These are phyloP conservation scores for Aureococcus anophagefferens DNA, from an alignment of 108 stramenopile species.

Conservation along the genomic window DNA sequence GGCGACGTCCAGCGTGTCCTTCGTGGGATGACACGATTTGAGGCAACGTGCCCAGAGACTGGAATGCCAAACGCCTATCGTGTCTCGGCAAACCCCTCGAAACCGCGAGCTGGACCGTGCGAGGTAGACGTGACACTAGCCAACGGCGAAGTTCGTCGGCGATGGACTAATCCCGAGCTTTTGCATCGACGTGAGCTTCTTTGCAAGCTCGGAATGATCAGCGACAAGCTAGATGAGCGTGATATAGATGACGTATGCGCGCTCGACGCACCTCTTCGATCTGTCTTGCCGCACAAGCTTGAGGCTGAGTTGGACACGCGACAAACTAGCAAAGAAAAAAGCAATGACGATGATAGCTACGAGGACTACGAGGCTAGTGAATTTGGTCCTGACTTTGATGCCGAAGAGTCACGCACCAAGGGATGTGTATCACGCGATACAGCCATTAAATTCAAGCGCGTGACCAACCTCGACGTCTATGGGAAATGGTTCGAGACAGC, in stretches of 20 bases:
- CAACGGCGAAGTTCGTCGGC: background rate
- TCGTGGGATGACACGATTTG: background rate
- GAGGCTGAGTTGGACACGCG: too few species aligned
- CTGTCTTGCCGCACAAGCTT: too few species aligned
- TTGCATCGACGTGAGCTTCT: background rate
- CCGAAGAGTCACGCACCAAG: too few species aligned
- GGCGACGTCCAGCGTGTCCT: background rate
- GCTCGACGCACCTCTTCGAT: too few species aligned
- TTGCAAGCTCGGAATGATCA: background rate
- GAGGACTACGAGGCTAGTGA: too few species aligned
- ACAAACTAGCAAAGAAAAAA: too few species aligned
- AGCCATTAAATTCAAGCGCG: too few species aligned
- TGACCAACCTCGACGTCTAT: background rate
- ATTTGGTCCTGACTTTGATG: too few species aligned
- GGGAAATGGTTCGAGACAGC: background rate
- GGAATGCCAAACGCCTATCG: background rate
- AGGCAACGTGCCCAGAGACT: background rate
- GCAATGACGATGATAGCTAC: too few species aligned
- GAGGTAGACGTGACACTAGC: background rate
- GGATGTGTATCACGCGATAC: too few species aligned
- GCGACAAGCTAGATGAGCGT: too few species aligned
- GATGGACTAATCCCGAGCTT: background rate
- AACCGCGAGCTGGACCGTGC: background rate
- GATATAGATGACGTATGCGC: too few species aligned
- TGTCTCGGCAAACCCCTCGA: background rate